Evolutionary conservation across 768 basidiomycete species (phyloP), one percentile per base, ranked within the genome.

Genomic region (Cystofilobasidium ferigula): DNA sequence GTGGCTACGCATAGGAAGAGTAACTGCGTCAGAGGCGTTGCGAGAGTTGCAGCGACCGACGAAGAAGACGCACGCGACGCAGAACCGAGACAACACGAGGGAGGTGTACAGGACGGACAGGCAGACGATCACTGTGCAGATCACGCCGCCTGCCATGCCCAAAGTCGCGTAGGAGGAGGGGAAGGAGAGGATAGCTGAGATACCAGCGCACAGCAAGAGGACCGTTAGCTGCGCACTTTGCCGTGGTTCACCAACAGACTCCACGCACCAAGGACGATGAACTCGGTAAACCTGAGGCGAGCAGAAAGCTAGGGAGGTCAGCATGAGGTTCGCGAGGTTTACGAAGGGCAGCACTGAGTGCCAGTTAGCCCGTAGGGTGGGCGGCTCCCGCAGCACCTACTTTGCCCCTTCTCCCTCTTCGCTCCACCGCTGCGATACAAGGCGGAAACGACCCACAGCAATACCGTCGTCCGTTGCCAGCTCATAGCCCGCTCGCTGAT

Each of bases 181-280:
- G 67, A 72, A 72, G 24, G 71, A 70, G 14, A 72, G 65, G 61
- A 70, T 70, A 22, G 58, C 57, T 53, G n/a, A n/a, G n/a, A n/a
- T n/a, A n/a, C n/a, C n/a, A n/a, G n/a, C n/a, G n/a, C n/a, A n/a
- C n/a, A n/a, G n/a, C n/a, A n/a, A n/a, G n/a, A n/a, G n/a, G n/a
- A n/a, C n/a, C n/a, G n/a, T n/a, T n/a, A n/a, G n/a, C n/a, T n/a
- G n/a, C n/a, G n/a, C n/a, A n/a, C n/a, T n/a, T n/a, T n/a, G n/a
- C n/a, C n/a, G n/a, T n/a, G n/a, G n/a, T n/a, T n/a, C n/a, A n/a
- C n/a, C n/a, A n/a, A n/a, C n/a, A n/a, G n/a, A n/a, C n/a, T n/a
- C n/a, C n/a, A n/a, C n/a, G n/a, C n/a, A n/a, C n/a, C 71, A 38
- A 72, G 40, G 3, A 72, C 71, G 45, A 72, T 63, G 45, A 70